Evolutionary conservation across 805 yeast genomes (phyloP).

Genomic region (Metschnikowia vanudenii): DNA sequence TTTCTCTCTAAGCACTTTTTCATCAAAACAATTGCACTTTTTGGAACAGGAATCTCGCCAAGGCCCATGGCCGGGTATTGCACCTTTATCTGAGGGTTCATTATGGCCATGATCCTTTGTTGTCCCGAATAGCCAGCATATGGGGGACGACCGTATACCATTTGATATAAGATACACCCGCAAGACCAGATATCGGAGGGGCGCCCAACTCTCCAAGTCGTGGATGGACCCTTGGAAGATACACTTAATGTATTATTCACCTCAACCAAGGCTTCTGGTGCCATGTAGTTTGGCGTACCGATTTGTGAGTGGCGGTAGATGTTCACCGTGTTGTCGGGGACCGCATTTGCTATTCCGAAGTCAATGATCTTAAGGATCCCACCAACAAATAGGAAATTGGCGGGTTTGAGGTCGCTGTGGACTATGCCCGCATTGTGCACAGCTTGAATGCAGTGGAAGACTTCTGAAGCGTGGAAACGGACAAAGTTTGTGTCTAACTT

Average conservation of each 20-base stretch:
- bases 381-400: conserved; percentile 70
- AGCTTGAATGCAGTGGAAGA: conserved; percentile 76
- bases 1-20: conserved; percentile 68
- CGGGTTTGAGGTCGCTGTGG: conserved; percentile 74
- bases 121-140: conserved; percentile 76
- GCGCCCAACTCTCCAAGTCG: conserved; percentile 76
- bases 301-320: conserved; percentile 86
- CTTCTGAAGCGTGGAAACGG: conserved; percentile 72
- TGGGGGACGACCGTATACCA: conserved; percentile 93
- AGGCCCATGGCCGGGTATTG: conserved; percentile 61
- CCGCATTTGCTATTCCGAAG: conserved; percentile 93
- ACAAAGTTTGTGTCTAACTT: conserved; percentile 70
- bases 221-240: conserved; percentile 18
- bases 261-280: conserved; percentile 89
- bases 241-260: conserved; percentile 30
- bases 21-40: conserved; percentile 67
- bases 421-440: conserved; percentile 88
- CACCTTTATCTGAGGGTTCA: conserved; percentile 76
- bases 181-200: conserved; percentile 98
- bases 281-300: conserved; percentile 97
- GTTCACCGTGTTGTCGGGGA: conserved; percentile 88
- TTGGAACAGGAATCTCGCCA: conserved; percentile 64
- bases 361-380: conserved; percentile 88
- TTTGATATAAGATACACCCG: conserved; percentile 93
- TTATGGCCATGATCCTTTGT: conserved; percentile 77